These are phyloP conservation scores for Trichopus zeylanicus DNA, from an alignment of 116 monocot genomes.

Conservation along the genomic window DNA sequence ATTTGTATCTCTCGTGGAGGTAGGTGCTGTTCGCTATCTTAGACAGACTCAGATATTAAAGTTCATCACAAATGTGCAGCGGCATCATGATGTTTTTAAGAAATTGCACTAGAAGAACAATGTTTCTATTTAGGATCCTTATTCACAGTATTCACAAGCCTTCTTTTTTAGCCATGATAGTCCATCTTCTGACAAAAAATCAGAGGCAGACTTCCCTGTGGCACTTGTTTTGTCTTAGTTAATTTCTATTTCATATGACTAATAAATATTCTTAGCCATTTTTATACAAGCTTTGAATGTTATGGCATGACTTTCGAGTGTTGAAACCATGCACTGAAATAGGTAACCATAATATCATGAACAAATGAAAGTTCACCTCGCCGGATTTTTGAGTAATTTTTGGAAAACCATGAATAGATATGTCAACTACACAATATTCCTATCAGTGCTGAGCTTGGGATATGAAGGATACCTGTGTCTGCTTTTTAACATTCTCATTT, in stretches of 20 bases:
- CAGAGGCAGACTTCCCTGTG: neutral
- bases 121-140: no score
- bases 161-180: no score
- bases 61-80: neutral
- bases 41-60: neutral
- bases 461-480: no score
- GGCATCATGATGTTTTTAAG: neutral
- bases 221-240: neutral
- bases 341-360: neutral
- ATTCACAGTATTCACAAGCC: no score
- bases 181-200: no score
- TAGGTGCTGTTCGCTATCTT: slow-evolving; percentile 6
- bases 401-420: neutral
- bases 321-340: neutral
- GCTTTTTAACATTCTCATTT: no score
- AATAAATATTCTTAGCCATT: neutral
- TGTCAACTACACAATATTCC: no score
- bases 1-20: slow-evolving; percentile 52
- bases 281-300: neutral
- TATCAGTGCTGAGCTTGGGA: no score
- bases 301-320: neutral
- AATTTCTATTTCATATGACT: neutral
- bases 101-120: no score
- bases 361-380: neutral
- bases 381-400: no score